Conservation (phyloP, 495 filamentous ascomycete genomes). For the Pseudomonodictys pantanalensis region DNA sequence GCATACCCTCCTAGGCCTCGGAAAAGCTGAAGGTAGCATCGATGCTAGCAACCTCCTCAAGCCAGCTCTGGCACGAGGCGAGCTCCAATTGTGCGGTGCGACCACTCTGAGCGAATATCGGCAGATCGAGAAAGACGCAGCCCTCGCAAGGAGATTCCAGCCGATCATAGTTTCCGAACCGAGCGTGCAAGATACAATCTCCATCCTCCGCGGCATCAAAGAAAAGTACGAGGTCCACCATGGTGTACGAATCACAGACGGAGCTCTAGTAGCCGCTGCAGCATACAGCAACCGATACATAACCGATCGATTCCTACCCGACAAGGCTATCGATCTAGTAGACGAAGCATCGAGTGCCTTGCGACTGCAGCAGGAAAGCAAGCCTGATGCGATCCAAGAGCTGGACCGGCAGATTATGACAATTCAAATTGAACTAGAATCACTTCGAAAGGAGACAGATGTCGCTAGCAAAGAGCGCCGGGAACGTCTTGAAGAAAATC, state of each 20-base stretch:
- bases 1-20: constrained; percentile 85
- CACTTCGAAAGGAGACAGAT: constrained; percentile 90
- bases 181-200: constrained; percentile 86
- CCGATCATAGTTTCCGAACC: constrained; percentile 89
- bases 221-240: constrained; percentile 97
- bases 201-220: constrained; percentile 93
- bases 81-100: constrained; percentile 92
- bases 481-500: constrained; percentile 70
- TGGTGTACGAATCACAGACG: constrained; percentile 88
- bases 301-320: constrained; percentile 89
- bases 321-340: constrained; percentile 95
- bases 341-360: constrained; percentile 92
- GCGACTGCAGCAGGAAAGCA: constrained; percentile 91
- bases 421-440: constrained; percentile 95
- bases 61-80: constrained; percentile 85
- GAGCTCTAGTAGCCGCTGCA: constrained; percentile 85
- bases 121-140: constrained; percentile 92
- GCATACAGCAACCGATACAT: constrained; percentile 94
- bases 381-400: constrained; percentile 86
- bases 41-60: constrained; percentile 95
- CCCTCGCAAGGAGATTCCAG: constrained; percentile 87
- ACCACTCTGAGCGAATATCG: constrained; percentile 92
- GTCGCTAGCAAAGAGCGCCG: constrained; percentile 82
- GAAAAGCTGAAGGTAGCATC: constrained; percentile 92
- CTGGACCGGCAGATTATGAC: constrained; percentile 95